A percentile compares a stretch with the other conserved stretches of the same genome.
phyloP scores from a whole-genome alignment of 2,329 filamentous ascomycete species.

The Curvularia verruculosa region DNA sequence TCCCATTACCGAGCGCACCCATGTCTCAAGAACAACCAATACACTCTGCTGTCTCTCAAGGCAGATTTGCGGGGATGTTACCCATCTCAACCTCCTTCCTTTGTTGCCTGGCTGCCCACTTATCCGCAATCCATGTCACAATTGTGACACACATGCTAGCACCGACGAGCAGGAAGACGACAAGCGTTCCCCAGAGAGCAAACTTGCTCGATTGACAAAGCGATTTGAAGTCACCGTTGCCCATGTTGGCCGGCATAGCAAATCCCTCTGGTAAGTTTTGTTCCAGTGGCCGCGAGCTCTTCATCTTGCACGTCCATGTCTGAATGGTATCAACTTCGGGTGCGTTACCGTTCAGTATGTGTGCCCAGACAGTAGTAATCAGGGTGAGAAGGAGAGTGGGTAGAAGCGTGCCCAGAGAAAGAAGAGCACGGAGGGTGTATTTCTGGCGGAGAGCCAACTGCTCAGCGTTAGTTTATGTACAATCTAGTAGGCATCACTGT shows the following conservation, averaged over 20 bases:
- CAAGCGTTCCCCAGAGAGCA: constrained; percentile 53
- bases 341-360: constrained; percentile 45
- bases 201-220: constrained; percentile 54
- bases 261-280: constrained; percentile 28
- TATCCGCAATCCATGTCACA: constrained; percentile 48
- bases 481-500: background rate
- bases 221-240: constrained; percentile 46
- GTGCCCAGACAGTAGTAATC: constrained; percentile 50
- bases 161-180: constrained; percentile 49
- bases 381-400: constrained; percentile 50
- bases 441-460: constrained; percentile 43
- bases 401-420: constrained; percentile 45
- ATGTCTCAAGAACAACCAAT: background rate
- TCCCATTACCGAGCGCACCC: background rate
- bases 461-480: constrained; percentile 7
- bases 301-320: constrained; percentile 50
- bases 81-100: constrained; percentile 43
- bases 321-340: constrained; percentile 49
- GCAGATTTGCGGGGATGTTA: constrained; percentile 14
- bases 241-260: constrained; percentile 34
- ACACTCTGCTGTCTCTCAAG: background rate
- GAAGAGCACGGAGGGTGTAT: constrained; percentile 49
- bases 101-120: constrained; percentile 41
- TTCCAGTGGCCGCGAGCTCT: constrained; percentile 29
- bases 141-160: constrained; percentile 40